Evolutionary conservation across 441 rosid genomes (phyloP).

Genomic region (Erysimum cheiri): DNA sequence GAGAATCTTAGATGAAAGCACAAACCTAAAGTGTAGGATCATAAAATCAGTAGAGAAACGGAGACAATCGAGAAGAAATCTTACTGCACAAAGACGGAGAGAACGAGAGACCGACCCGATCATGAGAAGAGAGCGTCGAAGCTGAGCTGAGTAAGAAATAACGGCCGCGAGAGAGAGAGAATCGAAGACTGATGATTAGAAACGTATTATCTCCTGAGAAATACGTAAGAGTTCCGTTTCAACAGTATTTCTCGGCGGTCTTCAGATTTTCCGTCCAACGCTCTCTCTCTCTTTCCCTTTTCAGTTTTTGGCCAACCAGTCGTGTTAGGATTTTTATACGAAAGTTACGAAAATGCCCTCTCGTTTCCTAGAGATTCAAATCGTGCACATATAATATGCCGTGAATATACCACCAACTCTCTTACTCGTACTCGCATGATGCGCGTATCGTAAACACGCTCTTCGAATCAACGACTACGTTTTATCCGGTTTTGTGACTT

Average conservation of each 20-base stretch:
- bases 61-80: neutral
- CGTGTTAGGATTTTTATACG: neutral
- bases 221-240: conserved; percentile 20
- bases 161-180: conserved; percentile 12
- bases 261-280: conserved; percentile 26
- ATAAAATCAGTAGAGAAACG: conserved; percentile 4
- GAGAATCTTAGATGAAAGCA: neutral
- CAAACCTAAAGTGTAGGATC: neutral
- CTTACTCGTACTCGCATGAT: conserved; percentile 3
- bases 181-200: conserved; percentile 9
- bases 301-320: conserved; percentile 7
- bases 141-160: neutral
- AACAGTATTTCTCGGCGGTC: conserved; percentile 22
- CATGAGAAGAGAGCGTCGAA: conserved; percentile 25
- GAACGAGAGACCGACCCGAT: conserved; percentile 21
- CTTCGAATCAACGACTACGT: neutral
- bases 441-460: neutral
- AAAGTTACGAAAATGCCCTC: conserved; percentile 18
- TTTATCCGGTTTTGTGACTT: neutral
- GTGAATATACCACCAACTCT: conserved; percentile 28
- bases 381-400: conserved; percentile 16
- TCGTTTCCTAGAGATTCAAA: conserved; percentile 13
- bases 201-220: conserved; percentile 13
- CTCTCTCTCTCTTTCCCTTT: conserved; percentile 1
- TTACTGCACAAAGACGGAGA: neutral